Evolutionary conservation across 306 rosid genomes (phyloP).

Genomic region (Vicia sativa): DNA sequence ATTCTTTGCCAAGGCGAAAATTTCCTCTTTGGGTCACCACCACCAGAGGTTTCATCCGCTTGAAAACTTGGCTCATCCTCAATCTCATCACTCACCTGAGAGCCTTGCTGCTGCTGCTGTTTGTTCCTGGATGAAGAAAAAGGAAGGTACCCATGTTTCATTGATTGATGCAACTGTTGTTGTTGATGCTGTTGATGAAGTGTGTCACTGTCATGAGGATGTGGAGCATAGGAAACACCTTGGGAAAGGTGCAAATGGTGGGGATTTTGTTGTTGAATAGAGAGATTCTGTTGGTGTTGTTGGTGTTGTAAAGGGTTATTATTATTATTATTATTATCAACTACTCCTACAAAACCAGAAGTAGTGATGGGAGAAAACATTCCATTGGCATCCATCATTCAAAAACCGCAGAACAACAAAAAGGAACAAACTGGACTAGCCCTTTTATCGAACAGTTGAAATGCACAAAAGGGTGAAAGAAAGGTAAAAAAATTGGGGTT

Average conservation of each 20-base stretch:
- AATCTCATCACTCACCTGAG: constrained; percentile 68
- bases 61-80: constrained; percentile 65
- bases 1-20: constrained; percentile 93
- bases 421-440: constrained; percentile 23
- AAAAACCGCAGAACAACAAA: not conserved
- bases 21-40: constrained; percentile 67
- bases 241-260: constrained; percentile 55
- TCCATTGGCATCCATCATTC: constrained; percentile 67
- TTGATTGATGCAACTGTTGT: constrained; percentile 45
- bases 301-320: constrained; percentile 56
- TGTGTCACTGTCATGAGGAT: constrained; percentile 55
- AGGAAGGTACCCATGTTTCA: constrained; percentile 48
- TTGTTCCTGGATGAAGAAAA: constrained; percentile 49
- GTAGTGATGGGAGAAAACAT: constrained; percentile 57
- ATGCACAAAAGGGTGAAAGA: not conserved
- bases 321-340: constrained; percentile 50
- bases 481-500: constrained; percentile 1
- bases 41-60: constrained; percentile 50
- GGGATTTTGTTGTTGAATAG: constrained; percentile 51
- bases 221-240: constrained; percentile 50
- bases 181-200: constrained; percentile 36
- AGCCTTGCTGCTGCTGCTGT: constrained; percentile 41
- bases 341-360: constrained; percentile 60
- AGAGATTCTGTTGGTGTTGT: constrained; percentile 54
- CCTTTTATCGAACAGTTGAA: constrained; percentile 37